Evolutionary conservation across 2,329 filamentous ascomycete species (phyloP).

Genomic region (Sporothrix globosa): DNA sequence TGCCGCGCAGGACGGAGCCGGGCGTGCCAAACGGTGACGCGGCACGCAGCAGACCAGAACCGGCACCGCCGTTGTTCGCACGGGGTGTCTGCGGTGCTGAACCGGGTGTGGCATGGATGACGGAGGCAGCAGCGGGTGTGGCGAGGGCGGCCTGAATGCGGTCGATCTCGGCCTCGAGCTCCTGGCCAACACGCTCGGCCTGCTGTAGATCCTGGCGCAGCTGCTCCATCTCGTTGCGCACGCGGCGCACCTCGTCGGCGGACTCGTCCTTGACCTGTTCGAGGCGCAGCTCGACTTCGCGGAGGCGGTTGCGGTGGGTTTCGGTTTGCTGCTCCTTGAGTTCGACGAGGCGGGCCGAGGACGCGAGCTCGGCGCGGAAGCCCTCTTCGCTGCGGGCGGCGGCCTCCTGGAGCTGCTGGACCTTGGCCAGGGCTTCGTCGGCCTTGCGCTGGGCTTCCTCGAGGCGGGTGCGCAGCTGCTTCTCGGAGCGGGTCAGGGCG

Average conservation of each 20-base stretch:
- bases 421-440: slow-evolving; percentile 77
- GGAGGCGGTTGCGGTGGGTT: slow-evolving; percentile 70
- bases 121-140: slow-evolving; percentile 37
- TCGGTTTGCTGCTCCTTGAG: slow-evolving; percentile 76
- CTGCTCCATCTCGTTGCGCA: slow-evolving; percentile 61
- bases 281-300: slow-evolving; percentile 66
- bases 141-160: slow-evolving; percentile 55
- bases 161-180: slow-evolving; percentile 59
- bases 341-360: slow-evolving; percentile 77
- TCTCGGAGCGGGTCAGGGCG: slow-evolving; percentile 75
- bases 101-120: slow-evolving; percentile 41
- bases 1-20: slow-evolving; percentile 56
- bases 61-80: slow-evolving; percentile 46
- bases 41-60: slow-evolving; percentile 54
- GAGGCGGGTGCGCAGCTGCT: slow-evolving; percentile 76
- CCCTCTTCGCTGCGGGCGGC: slow-evolving; percentile 81
- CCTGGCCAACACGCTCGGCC: slow-evolving; percentile 54
- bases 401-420: slow-evolving; percentile 84
- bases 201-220: slow-evolving; percentile 52
- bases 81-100: slow-evolving; percentile 65
- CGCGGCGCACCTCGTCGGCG: slow-evolving; percentile 60
- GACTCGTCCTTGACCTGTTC: slow-evolving; percentile 69
- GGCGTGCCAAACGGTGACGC: slow-evolving; percentile 66
- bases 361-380: slow-evolving; percentile 84
- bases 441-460: slow-evolving; percentile 84